These are phyloP conservation scores for Musa balbisiana DNA, from an alignment of 202 grass and related monocot species.

Conservation along the genomic window DNA sequence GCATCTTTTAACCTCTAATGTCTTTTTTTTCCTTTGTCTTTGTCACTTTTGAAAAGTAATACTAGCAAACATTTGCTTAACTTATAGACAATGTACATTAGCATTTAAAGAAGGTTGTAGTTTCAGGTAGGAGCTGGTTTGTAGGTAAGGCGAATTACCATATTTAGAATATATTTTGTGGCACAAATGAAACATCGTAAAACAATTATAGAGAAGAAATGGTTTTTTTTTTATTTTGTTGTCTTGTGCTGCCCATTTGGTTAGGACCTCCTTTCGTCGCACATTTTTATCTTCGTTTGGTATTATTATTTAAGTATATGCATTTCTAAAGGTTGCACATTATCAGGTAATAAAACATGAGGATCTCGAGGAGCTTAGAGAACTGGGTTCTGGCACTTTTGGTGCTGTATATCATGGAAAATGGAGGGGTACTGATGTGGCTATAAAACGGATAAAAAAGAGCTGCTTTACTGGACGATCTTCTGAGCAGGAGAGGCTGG, in stretches of 20 bases:
- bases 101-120: too few species aligned
- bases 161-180: too few species aligned
- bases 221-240: background rate
- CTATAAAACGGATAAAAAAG: constrained; percentile 95
- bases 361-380: constrained; percentile 92
- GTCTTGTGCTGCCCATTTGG: too few species aligned
- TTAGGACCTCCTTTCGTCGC: background rate
- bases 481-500: constrained; percentile 71
- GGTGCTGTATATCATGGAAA: constrained; percentile 98
- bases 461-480: constrained; percentile 54
- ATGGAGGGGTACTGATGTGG: constrained; percentile 94
- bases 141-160: too few species aligned
- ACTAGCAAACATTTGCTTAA: too few species aligned
- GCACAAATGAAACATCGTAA: too few species aligned
- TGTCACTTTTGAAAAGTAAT: too few species aligned
- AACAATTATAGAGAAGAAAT: background rate
- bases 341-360: constrained; percentile 84
- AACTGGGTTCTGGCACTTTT: constrained; percentile 91
- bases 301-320: constrained; percentile 2
- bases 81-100: too few species aligned
- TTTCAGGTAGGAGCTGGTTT: too few species aligned
- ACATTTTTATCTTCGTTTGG: constrained; percentile 7
- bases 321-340: background rate
- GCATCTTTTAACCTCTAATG: too few species aligned
- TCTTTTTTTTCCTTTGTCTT: too few species aligned